Evolutionary conservation across 2,329 filamentous ascomycete genomes (phyloP).

Genomic region (Fragosphaeria purpurea): DNA sequence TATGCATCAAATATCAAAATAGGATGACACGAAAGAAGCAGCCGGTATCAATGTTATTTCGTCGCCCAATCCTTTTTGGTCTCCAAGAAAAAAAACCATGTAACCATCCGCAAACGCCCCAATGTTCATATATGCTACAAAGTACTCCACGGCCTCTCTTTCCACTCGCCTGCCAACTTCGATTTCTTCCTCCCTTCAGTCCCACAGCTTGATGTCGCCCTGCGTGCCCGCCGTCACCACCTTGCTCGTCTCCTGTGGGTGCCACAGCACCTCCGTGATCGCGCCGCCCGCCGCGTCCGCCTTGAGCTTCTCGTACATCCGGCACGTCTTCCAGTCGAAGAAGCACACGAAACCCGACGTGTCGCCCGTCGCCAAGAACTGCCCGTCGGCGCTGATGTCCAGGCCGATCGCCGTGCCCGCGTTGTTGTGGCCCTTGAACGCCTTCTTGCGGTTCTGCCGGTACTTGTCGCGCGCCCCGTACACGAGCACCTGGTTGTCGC

Average conservation of each 20-base stretch:
- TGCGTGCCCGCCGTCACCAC: conserved; percentile 84
- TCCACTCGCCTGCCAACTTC: not conserved
- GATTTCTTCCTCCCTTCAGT: conserved; percentile 37
- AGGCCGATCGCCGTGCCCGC: conserved; percentile 89
- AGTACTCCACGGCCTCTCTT: not conserved
- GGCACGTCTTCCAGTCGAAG: conserved; percentile 99
- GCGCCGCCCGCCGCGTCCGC: conserved; percentile 73
- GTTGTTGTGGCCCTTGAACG: conserved; percentile 90
- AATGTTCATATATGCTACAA: not conserved
- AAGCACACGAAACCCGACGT: conserved; percentile 84
- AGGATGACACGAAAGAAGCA: no score
- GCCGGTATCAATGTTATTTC: no score
- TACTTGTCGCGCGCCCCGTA: conserved; percentile 94
- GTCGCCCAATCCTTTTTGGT: not conserved
- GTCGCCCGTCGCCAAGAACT: conserved; percentile 82
- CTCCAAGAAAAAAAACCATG: not conserved
- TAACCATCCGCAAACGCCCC: no score
- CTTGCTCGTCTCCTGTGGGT: conserved; percentile 95
- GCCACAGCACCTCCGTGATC: conserved; percentile 84
- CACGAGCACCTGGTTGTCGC: conserved; percentile 93
- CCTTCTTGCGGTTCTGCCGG: conserved; percentile 94
- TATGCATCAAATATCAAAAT: no score
- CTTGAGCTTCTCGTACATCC: conserved; percentile 95
- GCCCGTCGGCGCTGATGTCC: conserved; percentile 79
- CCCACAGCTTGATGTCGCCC: conserved; percentile 86